Evolutionary conservation across 495 filamentous ascomycete genomes (phyloP).

Genomic region (Penicillium ucsense): DNA sequence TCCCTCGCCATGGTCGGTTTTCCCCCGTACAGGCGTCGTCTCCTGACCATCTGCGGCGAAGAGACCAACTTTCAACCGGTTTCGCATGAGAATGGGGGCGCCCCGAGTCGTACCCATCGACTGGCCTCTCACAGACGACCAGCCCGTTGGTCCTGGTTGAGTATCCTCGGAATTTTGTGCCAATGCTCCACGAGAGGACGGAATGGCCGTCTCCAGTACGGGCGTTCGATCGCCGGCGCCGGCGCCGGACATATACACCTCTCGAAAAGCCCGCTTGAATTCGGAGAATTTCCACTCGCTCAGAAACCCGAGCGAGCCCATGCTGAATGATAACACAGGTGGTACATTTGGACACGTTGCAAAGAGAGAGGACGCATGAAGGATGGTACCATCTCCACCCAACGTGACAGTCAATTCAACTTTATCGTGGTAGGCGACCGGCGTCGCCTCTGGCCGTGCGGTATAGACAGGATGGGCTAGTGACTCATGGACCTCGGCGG

Average conservation of each 20-base stretch:
- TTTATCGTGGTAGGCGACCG: slow-evolving; percentile 45
- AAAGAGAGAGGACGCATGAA: slow-evolving; percentile 86
- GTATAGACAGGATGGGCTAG: slow-evolving; percentile 73
- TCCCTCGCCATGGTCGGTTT: slow-evolving; percentile 28
- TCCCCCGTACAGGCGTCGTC: slow-evolving; percentile 31
- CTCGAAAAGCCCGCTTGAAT: slow-evolving; percentile 79
- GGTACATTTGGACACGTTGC: slow-evolving; percentile 72
- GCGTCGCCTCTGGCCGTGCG: slow-evolving; percentile 25
- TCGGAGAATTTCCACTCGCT: slow-evolving; percentile 95
- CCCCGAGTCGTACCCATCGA: slow-evolving; percentile 65
- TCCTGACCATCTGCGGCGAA: slow-evolving; percentile 51
- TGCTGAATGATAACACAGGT: slow-evolving; percentile 89
- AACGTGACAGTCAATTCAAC: slow-evolving; percentile 81
- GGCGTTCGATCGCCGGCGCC: slow-evolving; percentile 39
- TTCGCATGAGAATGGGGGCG: slow-evolving; percentile 73
- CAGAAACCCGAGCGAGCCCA: slow-evolving; percentile 91
- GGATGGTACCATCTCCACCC: slow-evolving; percentile 91
- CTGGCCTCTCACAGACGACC: slow-evolving; percentile 68
- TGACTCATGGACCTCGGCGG: slow-evolving; percentile 59
- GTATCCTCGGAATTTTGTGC: slow-evolving; percentile 9
- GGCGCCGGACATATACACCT: slow-evolving; percentile 88
- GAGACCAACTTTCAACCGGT: slow-evolving; percentile 74
- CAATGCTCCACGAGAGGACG: slow-evolving; percentile 2
- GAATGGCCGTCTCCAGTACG: slow-evolving; percentile 20
- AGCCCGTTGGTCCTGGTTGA: slow-evolving; percentile 39